Conservation (phyloP, 352 stramenopile species). For the Plasmopara muralis region DNA sequence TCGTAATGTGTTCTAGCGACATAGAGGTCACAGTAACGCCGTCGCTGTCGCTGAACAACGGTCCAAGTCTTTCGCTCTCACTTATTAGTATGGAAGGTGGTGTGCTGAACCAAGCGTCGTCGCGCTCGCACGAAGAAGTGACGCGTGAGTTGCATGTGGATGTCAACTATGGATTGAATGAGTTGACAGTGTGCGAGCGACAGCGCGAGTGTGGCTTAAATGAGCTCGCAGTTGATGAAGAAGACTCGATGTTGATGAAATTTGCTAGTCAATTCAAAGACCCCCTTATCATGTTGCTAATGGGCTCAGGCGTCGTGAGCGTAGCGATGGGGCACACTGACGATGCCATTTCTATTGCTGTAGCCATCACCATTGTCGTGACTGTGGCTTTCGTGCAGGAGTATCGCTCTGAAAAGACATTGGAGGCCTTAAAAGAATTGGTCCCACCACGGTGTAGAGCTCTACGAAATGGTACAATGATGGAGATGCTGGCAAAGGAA, state of each 20-base stretch:
- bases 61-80: slow-evolving; percentile 11
- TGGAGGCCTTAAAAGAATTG: slow-evolving; percentile 78
- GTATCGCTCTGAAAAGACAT: slow-evolving; percentile 81
- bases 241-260: slow-evolving; percentile 86
- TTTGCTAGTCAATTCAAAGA: slow-evolving; percentile 95
- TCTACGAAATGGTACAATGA: slow-evolving; percentile 42
- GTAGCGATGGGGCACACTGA: slow-evolving; percentile 91
- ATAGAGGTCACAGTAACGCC: slow-evolving; percentile 15
- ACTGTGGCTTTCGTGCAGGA: slow-evolving; percentile 93
- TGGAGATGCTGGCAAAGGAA: slow-evolving; percentile 69
- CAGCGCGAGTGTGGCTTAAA: slow-evolving; percentile 69
- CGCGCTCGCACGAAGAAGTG: slow-evolving; percentile 47
- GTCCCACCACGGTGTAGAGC: slow-evolving; percentile 69
- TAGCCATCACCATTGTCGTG: slow-evolving; percentile 95
- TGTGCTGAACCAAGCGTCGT: slow-evolving; percentile 33
- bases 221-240: slow-evolving; percentile 60
- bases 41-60: slow-evolving; percentile 15
- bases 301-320: slow-evolving; percentile 88
- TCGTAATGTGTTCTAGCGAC: slow-evolving; percentile 6
- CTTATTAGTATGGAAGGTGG: slow-evolving; percentile 13
- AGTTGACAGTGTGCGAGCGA: slow-evolving; percentile 46
- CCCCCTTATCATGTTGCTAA: slow-evolving; percentile 94
- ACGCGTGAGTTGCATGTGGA: slow-evolving; percentile 63
- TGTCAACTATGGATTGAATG: slow-evolving; percentile 47
- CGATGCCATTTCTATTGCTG: slow-evolving; percentile 93